Base-by-base conservation (phyloP, 768 basidiomycete species). In the Leccinum ochraceum region DNA sequence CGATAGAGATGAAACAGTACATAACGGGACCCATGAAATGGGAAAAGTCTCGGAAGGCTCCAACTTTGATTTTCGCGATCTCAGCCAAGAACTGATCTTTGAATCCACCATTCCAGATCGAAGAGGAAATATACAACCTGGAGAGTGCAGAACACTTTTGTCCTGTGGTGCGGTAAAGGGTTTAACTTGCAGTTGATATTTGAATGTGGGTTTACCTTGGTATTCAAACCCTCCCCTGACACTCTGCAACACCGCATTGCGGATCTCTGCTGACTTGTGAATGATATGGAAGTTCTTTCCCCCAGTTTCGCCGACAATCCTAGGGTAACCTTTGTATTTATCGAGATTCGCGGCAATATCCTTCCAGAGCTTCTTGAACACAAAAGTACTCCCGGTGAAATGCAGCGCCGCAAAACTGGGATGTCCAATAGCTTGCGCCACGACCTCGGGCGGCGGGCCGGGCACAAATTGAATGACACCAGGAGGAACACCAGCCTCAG, bases 281-380 rank as follows among this genome's bases (percentile, higher is more conserved):
- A 98, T 80, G 51, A 99, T 65, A 76, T 98, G 97, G 82, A 95
- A 98, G 81, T 99, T 99, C 83, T 98, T 99, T 59, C 97, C 96
- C 30, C 94, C 94, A 8, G 96, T 98, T 82, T 98, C 96, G 28
- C 97, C 97, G 7, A 99, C 95, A 64, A 99, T 90, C 70, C 96
- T 83, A 1, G 97, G 97, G 78, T 97, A 98, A 13, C 86, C 80
- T 67, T 79, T 85, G 81, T 98, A 98, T 53, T 79, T 83, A 71
- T 98, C 93, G 52, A 98, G 67, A 77, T 98, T 97, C 67, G 76
- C 70, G 4, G 90, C 91, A 69, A 98, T 96, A 71, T 96, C 88
- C 78, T 94, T 95, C 97, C 97, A 99, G 34, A 98, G 84, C 71
- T 89, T 86, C 78, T 89, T 92, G 86, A 99, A 98, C 52, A 99